Base-by-base conservation (phyloP, 495 filamentous ascomycete species). In the Beverwykella pulmonaria region DNA sequence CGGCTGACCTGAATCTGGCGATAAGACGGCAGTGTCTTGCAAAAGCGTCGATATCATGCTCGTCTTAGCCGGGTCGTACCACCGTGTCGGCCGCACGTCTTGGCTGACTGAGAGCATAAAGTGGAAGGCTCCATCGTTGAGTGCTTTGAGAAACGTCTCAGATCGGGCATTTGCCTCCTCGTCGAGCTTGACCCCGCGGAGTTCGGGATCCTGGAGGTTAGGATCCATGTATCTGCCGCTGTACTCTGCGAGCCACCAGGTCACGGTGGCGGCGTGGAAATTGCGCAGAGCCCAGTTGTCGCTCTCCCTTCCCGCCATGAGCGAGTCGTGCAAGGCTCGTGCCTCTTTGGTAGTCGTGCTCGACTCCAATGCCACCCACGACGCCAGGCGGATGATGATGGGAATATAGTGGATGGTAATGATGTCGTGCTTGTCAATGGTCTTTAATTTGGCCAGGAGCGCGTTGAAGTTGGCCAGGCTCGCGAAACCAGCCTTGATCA, bases 181-280 rank as follows among this genome's bases (percentile, higher is more conserved):
- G 52, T 86, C 82, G 6, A 85, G 75, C 63, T 89, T 83, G 66
- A 84, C 79, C 0, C 81, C 82, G 19, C 82, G 77, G 25, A 85
- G 74, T n/a, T 81, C 77, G 3, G 79, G 81, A 26, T 80, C 79
- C 41, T 77, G 79, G 48, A 80, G 80, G 58, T 80, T 78, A 57
- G 87, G 82, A 68, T 97, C 93, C 63, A 88, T 80, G 74, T 91
- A 96, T 82, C 90, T 92, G 15, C 88, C 91, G 73, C 91, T 96
- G 75, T 97, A 97, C 61, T 97, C 91, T 48, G 90, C 87, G 39
- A 97, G 82, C 94, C 94, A 99, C 81, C 88, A 89, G 4, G 86
- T 83, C 26, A 82, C 82, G 9, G 90, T 80, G 2, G 91, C 87
- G 53, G 92, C 92, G 62, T 92, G 88, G 26, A 97, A 85, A 64